A percentile compares a stretch with the other conserved stretches of the same genome.
These are phyloP conservation scores for Malassezia yamatoensis DNA, from an alignment of 1,284 basidiomycete species.

Conservation along the genomic window DNA sequence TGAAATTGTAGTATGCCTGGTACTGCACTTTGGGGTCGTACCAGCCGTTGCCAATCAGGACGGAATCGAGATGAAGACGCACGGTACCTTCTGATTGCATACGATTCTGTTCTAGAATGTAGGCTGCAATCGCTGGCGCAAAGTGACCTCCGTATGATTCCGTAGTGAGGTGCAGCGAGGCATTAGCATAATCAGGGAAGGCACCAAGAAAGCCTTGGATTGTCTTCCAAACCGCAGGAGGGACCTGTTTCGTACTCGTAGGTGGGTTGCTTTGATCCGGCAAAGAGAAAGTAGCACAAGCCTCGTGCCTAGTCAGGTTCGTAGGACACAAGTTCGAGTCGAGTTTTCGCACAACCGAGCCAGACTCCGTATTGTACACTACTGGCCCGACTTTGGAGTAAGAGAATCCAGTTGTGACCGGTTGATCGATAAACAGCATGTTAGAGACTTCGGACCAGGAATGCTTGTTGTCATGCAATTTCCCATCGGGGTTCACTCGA, in stretches of 20 bases:
- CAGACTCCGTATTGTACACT: constrained; percentile 19
- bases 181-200: constrained; percentile 24
- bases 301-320: constrained; percentile 7
- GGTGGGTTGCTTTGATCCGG: constrained; percentile 13
- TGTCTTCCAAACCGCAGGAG: constrained; percentile 51
- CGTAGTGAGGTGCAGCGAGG: constrained; percentile 56
- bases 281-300: background rate
- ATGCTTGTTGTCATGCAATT: constrained; percentile 59
- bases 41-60: constrained; percentile 54
- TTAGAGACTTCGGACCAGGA: constrained; percentile 68
- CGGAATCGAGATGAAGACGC: constrained; percentile 57
- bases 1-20: constrained; percentile 32
- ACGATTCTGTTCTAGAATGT: constrained; percentile 56
- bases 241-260: constrained; percentile 26
- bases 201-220: constrained; percentile 52
- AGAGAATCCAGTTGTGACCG: constrained; percentile 70
- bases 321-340: constrained; percentile 23
- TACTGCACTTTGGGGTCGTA: constrained; percentile 30
- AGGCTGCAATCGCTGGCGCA: constrained; percentile 54
- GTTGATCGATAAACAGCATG: constrained; percentile 72
- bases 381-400: constrained; percentile 19
- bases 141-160: constrained; percentile 55
- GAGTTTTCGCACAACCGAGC: constrained; percentile 16
- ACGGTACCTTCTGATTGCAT: constrained; percentile 52
- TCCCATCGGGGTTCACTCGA: constrained; percentile 59